A percentile compares a stretch with the other conserved stretches of the same genome.
Evolutionary conservation across 2,329 filamentous ascomycete species (phyloP).

Genomic region (Botrytis hyacinthi): DNA sequence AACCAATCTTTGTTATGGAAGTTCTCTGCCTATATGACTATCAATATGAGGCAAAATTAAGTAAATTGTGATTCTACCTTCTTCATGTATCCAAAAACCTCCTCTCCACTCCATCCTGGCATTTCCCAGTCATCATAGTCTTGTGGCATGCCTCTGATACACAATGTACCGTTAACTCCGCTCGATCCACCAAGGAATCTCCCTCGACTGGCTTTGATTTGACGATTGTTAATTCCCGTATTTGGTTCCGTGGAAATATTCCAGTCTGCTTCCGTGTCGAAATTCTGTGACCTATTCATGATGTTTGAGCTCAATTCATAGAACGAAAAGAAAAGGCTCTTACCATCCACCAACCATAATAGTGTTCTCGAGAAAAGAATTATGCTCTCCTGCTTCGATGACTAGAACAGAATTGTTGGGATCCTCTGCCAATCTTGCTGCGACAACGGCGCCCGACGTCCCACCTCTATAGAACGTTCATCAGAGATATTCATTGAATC

Average conservation of each 20-base stretch:
- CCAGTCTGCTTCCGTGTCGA: constrained; percentile 52
- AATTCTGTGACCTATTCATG: constrained; percentile 44
- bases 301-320: neutral
- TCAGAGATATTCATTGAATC: neutral
- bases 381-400: constrained; percentile 49
- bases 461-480: constrained; percentile 40
- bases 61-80: constrained; percentile 42
- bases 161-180: constrained; percentile 51
- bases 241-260: constrained; percentile 47
- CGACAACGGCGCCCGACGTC: constrained; percentile 50
- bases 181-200: constrained; percentile 51
- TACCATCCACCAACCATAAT: constrained; percentile 51
- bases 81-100: constrained; percentile 55
- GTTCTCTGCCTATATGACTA: constrained; percentile 47
- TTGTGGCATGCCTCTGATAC: constrained; percentile 49
- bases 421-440: constrained; percentile 53
- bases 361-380: constrained; percentile 47
- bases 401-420: constrained; percentile 47
- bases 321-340: neutral
- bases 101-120: constrained; percentile 55
- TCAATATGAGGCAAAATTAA: constrained; percentile 1
- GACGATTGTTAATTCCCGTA: constrained; percentile 43
- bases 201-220: constrained; percentile 49
- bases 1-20: constrained; percentile 60
- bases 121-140: constrained; percentile 55